phyloP scores from a whole-genome alignment of 257 asterid species.

The Lycium ferocissimum region DNA sequence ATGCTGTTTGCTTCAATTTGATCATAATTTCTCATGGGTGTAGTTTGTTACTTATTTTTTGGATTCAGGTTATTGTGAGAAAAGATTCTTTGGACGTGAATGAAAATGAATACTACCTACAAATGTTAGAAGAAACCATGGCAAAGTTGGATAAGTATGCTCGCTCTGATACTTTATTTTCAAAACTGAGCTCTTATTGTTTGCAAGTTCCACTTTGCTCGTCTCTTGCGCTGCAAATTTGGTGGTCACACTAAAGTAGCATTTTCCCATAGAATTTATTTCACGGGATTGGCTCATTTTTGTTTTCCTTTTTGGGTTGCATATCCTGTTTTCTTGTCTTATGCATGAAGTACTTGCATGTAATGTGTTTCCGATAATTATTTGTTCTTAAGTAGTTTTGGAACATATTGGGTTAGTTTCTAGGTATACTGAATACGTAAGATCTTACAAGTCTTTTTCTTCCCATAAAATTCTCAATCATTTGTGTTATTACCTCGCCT shows the following conservation, averaged over 20 bases:
- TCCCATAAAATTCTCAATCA: neutral
- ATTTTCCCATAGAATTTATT: too few relatives aligned
- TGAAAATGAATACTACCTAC: slow-evolving; percentile 65
- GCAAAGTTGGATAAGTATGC: slow-evolving; percentile 79
- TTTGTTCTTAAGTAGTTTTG: neutral
- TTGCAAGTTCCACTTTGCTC: slow-evolving; percentile 19
- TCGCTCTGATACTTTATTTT: neutral
- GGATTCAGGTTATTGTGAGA: slow-evolving; percentile 67
- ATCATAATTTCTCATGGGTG: neutral
- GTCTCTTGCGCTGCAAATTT: neutral
- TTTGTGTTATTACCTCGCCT: neutral
- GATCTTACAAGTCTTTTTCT: neutral
- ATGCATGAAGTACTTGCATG: neutral
- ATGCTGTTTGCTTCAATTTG: neutral
- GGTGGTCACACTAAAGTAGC: too few relatives aligned
- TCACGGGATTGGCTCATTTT: neutral
- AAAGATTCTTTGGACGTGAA: slow-evolving; percentile 71
- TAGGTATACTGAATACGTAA: neutral
- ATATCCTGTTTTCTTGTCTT: neutral
- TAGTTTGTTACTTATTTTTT: neutral
- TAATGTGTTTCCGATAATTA: neutral
- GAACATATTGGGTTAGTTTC: slow-evolving; percentile 12
- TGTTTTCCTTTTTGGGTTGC: neutral
- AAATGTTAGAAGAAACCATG: slow-evolving; percentile 47
- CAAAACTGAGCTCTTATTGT: neutral